Conservation (phyloP, 345 rosid species). For the Camelina laxa region DNA sequence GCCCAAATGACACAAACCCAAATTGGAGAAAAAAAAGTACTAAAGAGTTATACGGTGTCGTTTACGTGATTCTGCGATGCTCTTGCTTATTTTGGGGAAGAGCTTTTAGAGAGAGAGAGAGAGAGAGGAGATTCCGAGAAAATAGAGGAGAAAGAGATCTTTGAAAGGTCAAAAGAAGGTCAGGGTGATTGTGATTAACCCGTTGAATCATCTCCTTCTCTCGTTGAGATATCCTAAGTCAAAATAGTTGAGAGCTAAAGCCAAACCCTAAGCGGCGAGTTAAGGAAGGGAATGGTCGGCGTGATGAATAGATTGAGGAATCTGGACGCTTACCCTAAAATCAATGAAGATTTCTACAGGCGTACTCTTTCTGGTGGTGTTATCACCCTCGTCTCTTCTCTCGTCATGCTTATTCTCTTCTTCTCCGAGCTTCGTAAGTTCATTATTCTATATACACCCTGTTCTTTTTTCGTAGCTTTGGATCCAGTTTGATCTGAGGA, state of each 20-base stretch:
- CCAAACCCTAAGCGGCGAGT: slow-evolving; percentile 18
- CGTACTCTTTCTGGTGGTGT: slow-evolving; percentile 90
- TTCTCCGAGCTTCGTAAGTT: slow-evolving; percentile 68
- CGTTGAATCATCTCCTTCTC: slow-evolving; percentile 42
- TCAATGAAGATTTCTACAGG: slow-evolving; percentile 88
- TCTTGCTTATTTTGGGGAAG: slow-evolving; percentile 22
- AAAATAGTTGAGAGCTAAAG: slow-evolving; percentile 4
- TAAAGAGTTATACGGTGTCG: slow-evolving; percentile 3
- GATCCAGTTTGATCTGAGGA: background rate
- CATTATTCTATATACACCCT: background rate
- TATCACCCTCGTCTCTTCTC: slow-evolving; percentile 70
- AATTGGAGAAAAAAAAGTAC: background rate
- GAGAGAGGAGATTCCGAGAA: slow-evolving; percentile 28
- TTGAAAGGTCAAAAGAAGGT: slow-evolving; percentile 31
- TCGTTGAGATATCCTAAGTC: no score
- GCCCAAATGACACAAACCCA: slow-evolving; percentile 4
- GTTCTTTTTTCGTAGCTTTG: background rate
- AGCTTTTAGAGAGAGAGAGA: background rate
- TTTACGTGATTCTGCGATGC: background rate
- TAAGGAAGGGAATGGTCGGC: slow-evolving; percentile 47
- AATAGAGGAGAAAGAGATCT: slow-evolving; percentile 11
- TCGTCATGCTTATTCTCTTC: slow-evolving; percentile 69
- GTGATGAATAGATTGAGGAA: slow-evolving; percentile 60
- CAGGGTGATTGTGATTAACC: slow-evolving; percentile 7
- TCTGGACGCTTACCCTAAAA: slow-evolving; percentile 87